Conservation (phyloP, 495 filamentous ascomycete genomes). For the Penicillium arizonense region DNA sequence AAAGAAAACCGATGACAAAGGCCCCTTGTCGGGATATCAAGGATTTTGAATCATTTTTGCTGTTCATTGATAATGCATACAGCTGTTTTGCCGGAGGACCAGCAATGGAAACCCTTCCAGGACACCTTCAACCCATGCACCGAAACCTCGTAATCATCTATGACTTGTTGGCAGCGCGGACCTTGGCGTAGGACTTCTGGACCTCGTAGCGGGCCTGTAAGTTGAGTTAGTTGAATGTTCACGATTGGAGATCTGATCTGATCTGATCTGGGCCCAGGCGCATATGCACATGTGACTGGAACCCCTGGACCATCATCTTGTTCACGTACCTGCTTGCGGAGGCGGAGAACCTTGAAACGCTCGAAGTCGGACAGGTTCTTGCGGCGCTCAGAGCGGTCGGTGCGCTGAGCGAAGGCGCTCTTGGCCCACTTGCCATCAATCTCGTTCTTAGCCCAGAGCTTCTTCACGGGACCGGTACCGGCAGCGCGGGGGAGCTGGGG, state of each 20-base stretch:
- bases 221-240: slow-evolving; percentile 15
- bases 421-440: slow-evolving; percentile 90
- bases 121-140: slow-evolving; percentile 49
- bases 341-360: slow-evolving; percentile 97
- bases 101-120: slow-evolving; percentile 50
- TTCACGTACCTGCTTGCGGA: slow-evolving; percentile 87
- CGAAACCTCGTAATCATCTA: slow-evolving; percentile 50
- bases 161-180: slow-evolving; percentile 55
- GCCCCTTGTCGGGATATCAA: slow-evolving; percentile 46
- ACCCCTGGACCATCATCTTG: background rate
- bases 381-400: slow-evolving; percentile 77
- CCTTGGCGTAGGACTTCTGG: slow-evolving; percentile 85
- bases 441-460: slow-evolving; percentile 79
- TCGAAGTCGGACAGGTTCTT: slow-evolving; percentile 95
- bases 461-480: slow-evolving; percentile 77
- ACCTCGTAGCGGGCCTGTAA: slow-evolving; percentile 83
- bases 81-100: slow-evolving; percentile 45
- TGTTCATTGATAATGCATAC: slow-evolving; percentile 51
- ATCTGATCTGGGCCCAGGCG: slow-evolving; percentile 5
- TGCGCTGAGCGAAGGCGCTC: slow-evolving; percentile 87
- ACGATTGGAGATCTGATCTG: background rate
- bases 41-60: slow-evolving; percentile 50
- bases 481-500: slow-evolving; percentile 82
- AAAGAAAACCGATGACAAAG: slow-evolving; percentile 25
- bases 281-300: background rate